Conservation (phyloP, 306 rosid genomes). For the Rosa persica region DNA sequence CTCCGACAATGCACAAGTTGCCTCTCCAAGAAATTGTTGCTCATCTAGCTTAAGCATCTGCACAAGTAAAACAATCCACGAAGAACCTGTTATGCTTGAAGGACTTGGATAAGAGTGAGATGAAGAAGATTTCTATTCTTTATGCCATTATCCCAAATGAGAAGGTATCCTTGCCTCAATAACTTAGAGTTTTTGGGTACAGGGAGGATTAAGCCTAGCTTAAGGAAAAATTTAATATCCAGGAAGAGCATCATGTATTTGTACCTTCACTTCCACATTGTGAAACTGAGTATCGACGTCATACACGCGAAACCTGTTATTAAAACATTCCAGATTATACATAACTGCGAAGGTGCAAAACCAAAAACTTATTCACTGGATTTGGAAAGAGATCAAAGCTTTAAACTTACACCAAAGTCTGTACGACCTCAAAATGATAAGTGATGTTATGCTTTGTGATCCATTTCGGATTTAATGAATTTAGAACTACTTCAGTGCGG, state of each 20-base stretch:
- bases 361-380: constrained; percentile 24
- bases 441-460: constrained; percentile 66
- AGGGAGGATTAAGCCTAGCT: neutral
- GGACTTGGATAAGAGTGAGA: neutral
- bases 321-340: constrained; percentile 25
- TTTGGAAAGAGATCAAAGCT: constrained; percentile 31
- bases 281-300: constrained; percentile 90
- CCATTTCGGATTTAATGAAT: constrained; percentile 87
- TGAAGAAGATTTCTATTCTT: neutral
- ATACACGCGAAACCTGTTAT: constrained; percentile 80
- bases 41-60: constrained; percentile 96
- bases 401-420: constrained; percentile 85
- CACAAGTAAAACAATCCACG: constrained; percentile 33
- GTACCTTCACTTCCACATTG: constrained; percentile 78
- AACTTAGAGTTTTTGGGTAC: neutral
- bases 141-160: neutral
- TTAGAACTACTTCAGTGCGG: constrained; percentile 88
- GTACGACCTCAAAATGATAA: constrained; percentile 87
- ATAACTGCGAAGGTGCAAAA: constrained; percentile 24
- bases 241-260: constrained; percentile 18
- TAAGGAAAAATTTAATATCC: constrained; percentile 11
- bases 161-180: neutral
- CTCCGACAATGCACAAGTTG: constrained; percentile 82
- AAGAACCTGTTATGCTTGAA: constrained; percentile 3
- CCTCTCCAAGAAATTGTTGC: constrained; percentile 96